Conservation (phyloP, 2,329 filamentous ascomycete genomes). For the Nannizziopsis arthrosporioides region DNA sequence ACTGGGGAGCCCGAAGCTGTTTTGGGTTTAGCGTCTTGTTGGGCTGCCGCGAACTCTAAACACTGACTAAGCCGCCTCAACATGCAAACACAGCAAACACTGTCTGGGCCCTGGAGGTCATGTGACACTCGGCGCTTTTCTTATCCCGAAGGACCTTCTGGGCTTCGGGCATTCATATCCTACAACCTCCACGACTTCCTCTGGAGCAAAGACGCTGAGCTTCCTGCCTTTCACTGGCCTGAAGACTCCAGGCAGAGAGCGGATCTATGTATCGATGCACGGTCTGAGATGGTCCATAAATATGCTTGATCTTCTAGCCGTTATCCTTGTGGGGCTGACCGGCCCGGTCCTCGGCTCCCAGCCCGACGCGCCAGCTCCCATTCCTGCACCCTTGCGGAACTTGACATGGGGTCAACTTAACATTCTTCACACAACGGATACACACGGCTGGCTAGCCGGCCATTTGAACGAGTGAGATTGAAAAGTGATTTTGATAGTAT, state of each 20-base stretch:
- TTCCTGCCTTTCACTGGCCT: too few species aligned
- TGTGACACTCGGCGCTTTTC: background rate
- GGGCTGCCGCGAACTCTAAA: conserved; percentile 1
- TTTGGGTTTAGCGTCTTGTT: conserved; percentile 10
- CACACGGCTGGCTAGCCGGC: conserved; percentile 89
- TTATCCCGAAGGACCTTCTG: too few species aligned
- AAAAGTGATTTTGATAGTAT: too few species aligned
- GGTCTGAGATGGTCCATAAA: background rate
- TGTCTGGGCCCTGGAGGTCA: background rate
- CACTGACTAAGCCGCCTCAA: background rate
- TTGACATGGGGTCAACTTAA: conserved; percentile 90
- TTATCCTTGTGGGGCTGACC: conserved; percentile 15
- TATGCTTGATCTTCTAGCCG: conserved; percentile 12
- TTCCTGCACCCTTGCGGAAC: conserved; percentile 69
- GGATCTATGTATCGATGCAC: background rate
- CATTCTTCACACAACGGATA: conserved; percentile 93
- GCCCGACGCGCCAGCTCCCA: conserved; percentile 65
- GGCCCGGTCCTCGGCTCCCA: conserved; percentile 46
- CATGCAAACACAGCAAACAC: background rate
- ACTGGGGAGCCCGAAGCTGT: conserved; percentile 4
- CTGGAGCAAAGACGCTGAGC: too few species aligned
- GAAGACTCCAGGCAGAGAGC: background rate
- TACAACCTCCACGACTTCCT: too few species aligned
- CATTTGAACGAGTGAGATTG: conserved; percentile 70
- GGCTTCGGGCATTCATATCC: too few species aligned